Conservation (phyloP, 78 protist genomes). For the slime mould (Dictyostelium discoideum) region DNA sequence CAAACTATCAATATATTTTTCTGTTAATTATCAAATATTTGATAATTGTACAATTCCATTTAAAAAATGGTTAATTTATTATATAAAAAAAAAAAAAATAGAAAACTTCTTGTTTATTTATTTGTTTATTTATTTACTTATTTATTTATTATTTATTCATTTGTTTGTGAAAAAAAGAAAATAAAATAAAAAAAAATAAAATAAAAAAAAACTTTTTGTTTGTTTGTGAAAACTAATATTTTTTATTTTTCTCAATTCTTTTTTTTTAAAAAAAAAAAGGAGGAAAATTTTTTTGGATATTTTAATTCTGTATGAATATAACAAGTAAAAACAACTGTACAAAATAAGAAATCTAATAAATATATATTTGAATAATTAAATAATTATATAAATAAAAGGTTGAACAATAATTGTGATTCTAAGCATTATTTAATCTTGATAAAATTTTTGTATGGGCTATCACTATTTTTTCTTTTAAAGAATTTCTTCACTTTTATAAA, state of each 20-base stretch:
- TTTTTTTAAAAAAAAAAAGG: too few species aligned
- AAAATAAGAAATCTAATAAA: background rate
- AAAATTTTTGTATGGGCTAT: slow-evolving; percentile 8
- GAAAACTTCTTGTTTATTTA: too few species aligned
- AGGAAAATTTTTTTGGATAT: background rate
- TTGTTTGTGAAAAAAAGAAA: too few species aligned
- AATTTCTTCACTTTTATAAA: background rate
- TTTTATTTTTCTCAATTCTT: background rate
- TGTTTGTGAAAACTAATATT: background rate
- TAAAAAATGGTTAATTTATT: too few species aligned
- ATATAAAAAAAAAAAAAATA: too few species aligned
- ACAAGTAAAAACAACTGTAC: background rate
- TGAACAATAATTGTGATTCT: background rate
- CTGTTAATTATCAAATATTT: too few species aligned
- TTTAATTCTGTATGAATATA: background rate
- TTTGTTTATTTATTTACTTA: too few species aligned
- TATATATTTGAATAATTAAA: background rate
- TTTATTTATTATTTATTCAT: too few species aligned
- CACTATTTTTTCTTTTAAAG: background rate
- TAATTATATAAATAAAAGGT: background rate
- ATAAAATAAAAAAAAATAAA: too few species aligned
- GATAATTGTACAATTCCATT: too few species aligned
- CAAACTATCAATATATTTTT: background rate
- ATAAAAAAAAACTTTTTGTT: too few species aligned
- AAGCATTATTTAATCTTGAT: background rate